Evolutionary conservation across 768 basidiomycete genomes (phyloP), one percentile per base, ranked within the genome.

Genomic region (Serendipita sp.): DNA sequence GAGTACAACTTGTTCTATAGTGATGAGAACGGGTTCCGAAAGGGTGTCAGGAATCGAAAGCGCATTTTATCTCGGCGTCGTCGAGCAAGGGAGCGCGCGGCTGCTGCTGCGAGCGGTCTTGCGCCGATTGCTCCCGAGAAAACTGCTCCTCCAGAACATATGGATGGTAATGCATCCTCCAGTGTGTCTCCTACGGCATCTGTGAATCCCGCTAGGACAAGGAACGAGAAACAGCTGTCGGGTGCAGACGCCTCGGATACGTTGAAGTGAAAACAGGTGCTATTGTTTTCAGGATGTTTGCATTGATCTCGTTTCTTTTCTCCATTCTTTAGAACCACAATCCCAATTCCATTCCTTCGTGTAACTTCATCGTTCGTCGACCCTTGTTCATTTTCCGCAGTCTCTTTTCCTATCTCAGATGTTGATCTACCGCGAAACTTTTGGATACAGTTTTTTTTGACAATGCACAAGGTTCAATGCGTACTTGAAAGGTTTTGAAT

Each of bases 1-100:
- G 95, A 98, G 74, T 94, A 92, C 71, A 78, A 83, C 63, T 70
- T 98, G 63, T 94, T 94, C 72, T 98, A 87, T 71, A 90, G 92
- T n/a, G 85, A 86, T 60, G 87, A 87, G 42, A 63, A 74, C 61
- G 79, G 77, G 62, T 85, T 87, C 71, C 77, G 80, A 65, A 75
- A 78, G 45, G 85, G 84, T 44, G 75, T 91, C 64, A 75, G 82
- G 72, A 83, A 78, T 66, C 74, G 91, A 64, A 90, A 89, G 76
- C 85, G 85, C 78, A 84, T 93, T 51, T 75, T 93, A 66, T 78
- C 76, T 68, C 74, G 87, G 61, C 74, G 88, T 61, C 75, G 84
- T 67, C 76, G 85, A 65, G 88, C 88, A 31, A 79, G 82, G 71
- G 88, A 88, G 74, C 74, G 86, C 17, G 81, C 81, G 0, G 80